A percentile compares a stretch with the other conserved stretches of the same genome.
Conservation (phyloP, 495 filamentous ascomycete species). For the Xylona heveae region DNA sequence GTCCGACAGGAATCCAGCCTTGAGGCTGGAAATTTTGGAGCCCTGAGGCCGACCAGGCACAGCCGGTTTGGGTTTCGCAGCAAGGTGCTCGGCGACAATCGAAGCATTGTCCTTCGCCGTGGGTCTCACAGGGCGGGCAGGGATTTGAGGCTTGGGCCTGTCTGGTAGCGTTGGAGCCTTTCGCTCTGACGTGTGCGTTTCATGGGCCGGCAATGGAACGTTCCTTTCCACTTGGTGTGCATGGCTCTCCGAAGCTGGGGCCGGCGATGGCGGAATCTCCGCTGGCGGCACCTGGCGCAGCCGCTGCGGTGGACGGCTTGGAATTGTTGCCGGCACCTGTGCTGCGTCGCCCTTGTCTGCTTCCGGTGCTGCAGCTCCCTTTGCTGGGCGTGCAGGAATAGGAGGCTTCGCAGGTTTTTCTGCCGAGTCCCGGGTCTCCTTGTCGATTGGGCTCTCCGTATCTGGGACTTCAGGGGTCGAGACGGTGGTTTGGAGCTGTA, state of each 20-base stretch:
- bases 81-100: constrained; percentile 15
- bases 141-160: constrained; percentile 64
- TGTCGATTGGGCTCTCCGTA: constrained; percentile 7
- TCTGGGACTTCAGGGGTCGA: constrained; percentile 30
- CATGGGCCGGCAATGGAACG: constrained; percentile 22
- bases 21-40: constrained; percentile 73
- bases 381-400: constrained; percentile 19
- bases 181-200: constrained; percentile 16
- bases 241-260: constrained; percentile 4
- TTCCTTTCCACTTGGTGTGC: constrained; percentile 1
- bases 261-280: constrained; percentile 10
- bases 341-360: constrained; percentile 11
- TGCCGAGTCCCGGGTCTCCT: constrained; percentile 2
- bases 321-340: constrained; percentile 10
- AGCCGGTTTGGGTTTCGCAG: constrained; percentile 45
- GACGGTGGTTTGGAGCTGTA: constrained; percentile 62
- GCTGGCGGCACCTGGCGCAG: constrained; percentile 18
- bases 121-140: constrained; percentile 42
- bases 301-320: constrained; percentile 13
- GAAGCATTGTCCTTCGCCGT: constrained; percentile 13
- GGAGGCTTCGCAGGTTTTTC: constrained; percentile 15
- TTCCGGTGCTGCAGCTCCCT: constrained; percentile 15
- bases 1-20: constrained; percentile 77
- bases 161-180: constrained; percentile 27
- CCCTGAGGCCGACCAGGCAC: constrained; percentile 65